Base-by-base conservation (phyloP, 2,329 filamentous ascomycete genomes). In the Xylaria polymorpha region DNA sequence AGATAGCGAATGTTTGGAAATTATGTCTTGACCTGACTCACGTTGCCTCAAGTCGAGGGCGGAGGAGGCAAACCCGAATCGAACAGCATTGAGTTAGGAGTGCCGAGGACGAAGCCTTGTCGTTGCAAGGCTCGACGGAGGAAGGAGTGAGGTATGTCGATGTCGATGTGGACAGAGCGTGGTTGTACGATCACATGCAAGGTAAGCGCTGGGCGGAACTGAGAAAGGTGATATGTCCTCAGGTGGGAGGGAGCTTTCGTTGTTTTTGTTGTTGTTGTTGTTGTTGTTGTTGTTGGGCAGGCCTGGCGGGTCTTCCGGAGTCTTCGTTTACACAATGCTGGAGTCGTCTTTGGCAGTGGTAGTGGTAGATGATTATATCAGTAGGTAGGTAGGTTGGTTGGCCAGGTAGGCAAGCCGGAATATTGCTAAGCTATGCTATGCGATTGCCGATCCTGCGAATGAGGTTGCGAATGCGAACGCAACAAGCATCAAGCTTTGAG, bases 41-140 rank as follows among this genome's bases (percentile, higher is more conserved):
- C 76, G 77, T 79, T 79, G 78, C 80, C 81, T 82, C 81, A 74
- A 72, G 70, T 70, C 76, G 80, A 82, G 81, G 81, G 80, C 80
- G 79, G 81, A 81, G 80, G 78, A 80, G 79, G 81, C 76, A 79
- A 77, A 73, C 73, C 77, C 71, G 77, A 76, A 74, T 74, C 61
- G 72, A 74, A 75, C 75, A 73, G 79, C 81, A 83, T 83, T 74
- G 75, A 75, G 70, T 68, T 64, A 64, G 67, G 68, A 14, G 64
- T 58, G 35, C 20, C 62, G 56, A 44, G 41, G 48, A 57, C 35
- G 66, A 48, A 64, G 55, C 61, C 61, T 60, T 55, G 61, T 39
- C 37, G 39, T 56, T 22, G 8, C 55, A 58, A 51, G 57, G 29
- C 58, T 60, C 68, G 41, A 25, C 39, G 41, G 18, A 35, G 46